Evolutionary conservation across 2,329 filamentous ascomycete genomes (phyloP).

Genomic region (Paramyrothecium sp.): DNA sequence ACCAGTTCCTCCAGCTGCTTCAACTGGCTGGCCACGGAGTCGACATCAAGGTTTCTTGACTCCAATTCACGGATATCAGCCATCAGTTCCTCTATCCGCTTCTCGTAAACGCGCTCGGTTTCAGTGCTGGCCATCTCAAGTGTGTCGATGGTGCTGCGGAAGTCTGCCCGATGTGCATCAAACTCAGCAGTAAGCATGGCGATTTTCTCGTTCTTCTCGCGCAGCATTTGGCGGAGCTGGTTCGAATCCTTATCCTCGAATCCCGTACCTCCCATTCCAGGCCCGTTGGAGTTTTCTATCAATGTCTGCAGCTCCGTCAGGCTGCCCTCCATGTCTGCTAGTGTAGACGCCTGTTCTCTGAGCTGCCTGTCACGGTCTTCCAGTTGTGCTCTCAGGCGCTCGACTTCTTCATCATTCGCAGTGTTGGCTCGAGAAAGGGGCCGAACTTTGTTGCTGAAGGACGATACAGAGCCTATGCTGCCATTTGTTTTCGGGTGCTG

Average conservation of each 20-base stretch:
- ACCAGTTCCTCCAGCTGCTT: conserved; percentile 96
- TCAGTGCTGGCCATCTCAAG: conserved; percentile 93
- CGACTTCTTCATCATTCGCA: conserved; percentile 68
- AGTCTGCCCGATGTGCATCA: conserved; percentile 91
- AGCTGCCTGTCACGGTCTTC: conserved; percentile 84
- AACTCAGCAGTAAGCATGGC: conserved; percentile 91
- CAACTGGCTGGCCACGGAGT: conserved; percentile 84
- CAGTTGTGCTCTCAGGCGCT: conserved; percentile 69
- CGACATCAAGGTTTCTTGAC: conserved; percentile 82
- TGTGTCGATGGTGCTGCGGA: conserved; percentile 94
- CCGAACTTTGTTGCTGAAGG: conserved; percentile 51
- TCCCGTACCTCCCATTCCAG: conserved; percentile 40
- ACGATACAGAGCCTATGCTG: conserved; percentile 52
- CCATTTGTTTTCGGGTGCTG: conserved; percentile 54
- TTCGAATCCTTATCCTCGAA: conserved; percentile 69
- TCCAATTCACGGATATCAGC: conserved; percentile 81
- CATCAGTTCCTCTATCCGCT: conserved; percentile 82
- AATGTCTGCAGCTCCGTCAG: conserved; percentile 74
- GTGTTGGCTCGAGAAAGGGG: conserved; percentile 53
- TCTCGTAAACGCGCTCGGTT: conserved; percentile 94
- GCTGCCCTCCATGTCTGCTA: conserved; percentile 88
- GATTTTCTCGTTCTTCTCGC: conserved; percentile 97
- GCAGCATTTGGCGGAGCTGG: conserved; percentile 77
- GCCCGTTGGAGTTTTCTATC: conserved; percentile 57
- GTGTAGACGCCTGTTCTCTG: conserved; percentile 78